A percentile compares a stretch with the other conserved stretches of the same genome.
Conservation (phyloP, 139 green algal genomes). For the Ettlia oleoabundans region DNA sequence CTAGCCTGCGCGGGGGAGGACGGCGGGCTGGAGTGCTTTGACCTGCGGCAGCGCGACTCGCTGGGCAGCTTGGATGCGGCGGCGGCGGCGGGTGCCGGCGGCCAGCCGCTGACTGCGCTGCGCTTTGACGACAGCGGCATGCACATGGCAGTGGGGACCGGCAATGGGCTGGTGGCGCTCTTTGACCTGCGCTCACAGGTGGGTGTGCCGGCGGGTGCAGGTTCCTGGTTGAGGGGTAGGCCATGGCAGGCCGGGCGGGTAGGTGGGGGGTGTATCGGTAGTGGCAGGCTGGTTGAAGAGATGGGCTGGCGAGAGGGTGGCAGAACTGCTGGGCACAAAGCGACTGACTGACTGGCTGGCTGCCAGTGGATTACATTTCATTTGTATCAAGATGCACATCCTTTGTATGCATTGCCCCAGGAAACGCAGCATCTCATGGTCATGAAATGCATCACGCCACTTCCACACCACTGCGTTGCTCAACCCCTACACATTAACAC, state of each 20-base stretch:
- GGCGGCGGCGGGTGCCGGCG: conserved; percentile 60
- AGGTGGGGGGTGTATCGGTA: no score
- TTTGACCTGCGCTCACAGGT: conserved; percentile 82
- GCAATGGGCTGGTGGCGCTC: conserved; percentile 84
- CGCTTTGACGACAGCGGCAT: conserved; percentile 85
- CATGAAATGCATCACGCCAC: no score
- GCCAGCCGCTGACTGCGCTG: conserved; percentile 85
- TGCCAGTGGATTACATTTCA: no score
- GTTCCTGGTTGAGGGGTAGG: background rate
- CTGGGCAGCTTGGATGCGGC: conserved; percentile 75
- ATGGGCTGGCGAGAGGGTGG: no score
- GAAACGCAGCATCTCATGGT: no score
- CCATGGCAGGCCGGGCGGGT: no score
- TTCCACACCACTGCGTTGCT: background rate
- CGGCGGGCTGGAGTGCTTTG: conserved; percentile 94
- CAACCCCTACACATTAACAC: background rate
- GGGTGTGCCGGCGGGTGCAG: background rate
- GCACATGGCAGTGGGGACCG: conserved; percentile 87
- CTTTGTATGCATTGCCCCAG: no score
- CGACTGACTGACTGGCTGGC: no score
- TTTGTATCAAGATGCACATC: no score
- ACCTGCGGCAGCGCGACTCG: conserved; percentile 67
- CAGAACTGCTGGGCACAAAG: no score
- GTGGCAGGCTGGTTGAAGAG: no score
- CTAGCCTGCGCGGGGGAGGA: conserved; percentile 87